phyloP scores from a whole-genome alignment of 163 green algal species.

The Scenedesmus sp. region DNA sequence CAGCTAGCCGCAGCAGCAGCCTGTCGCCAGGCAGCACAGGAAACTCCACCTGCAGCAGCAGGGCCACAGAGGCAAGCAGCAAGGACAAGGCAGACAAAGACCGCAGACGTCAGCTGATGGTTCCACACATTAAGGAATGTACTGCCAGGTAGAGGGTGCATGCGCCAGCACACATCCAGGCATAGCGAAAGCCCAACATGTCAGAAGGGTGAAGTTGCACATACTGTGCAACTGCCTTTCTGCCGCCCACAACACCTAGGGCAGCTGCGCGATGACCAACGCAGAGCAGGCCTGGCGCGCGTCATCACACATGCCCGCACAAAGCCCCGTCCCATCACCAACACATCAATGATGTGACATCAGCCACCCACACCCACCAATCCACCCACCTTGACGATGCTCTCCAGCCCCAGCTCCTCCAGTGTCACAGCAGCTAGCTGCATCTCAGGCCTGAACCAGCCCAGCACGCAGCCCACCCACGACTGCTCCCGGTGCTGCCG shows the following conservation, averaged over 20 bases:
- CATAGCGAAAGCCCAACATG: too few relatives aligned
- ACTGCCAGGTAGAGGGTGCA: too few relatives aligned
- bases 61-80: background rate
- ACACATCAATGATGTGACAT: background rate
- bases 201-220: too few relatives aligned
- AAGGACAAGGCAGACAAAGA: background rate
- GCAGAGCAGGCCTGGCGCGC: too few relatives aligned
- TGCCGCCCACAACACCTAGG: background rate
- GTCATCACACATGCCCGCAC: background rate
- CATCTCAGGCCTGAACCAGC: conserved; percentile 70
- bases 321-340: background rate
- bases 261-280: too few relatives aligned
- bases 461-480: conserved; percentile 25
- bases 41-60: conserved; percentile 42
- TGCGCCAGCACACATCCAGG: background rate
- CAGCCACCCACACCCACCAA: background rate
- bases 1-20: conserved; percentile 40
- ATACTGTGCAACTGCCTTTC: too few relatives aligned
- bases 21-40: conserved; percentile 49
- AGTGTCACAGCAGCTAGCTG: conserved; percentile 75
- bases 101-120: too few relatives aligned
- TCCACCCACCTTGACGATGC: conserved; percentile 39
- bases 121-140: too few relatives aligned
- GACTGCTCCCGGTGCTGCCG: conserved; percentile 48
- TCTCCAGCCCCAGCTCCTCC: conserved; percentile 76